Conservation (phyloP, 225 moss, liverwort and hornwort genomes). For the Pleurozium schreberi region DNA sequence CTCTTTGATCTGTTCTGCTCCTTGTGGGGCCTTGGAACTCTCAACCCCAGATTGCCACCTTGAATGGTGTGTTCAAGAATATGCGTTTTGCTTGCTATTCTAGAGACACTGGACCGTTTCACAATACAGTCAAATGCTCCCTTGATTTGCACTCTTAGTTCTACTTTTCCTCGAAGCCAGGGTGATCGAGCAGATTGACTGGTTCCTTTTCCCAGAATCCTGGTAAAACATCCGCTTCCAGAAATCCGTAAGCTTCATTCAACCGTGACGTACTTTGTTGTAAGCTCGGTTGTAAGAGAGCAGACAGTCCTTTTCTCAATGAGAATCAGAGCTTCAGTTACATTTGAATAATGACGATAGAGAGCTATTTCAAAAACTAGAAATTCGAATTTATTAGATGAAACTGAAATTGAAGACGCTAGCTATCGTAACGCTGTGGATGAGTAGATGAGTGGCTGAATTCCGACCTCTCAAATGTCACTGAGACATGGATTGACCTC, state of each 20-base stretch:
- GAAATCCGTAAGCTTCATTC: too few relatives aligned
- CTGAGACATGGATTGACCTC: not conserved
- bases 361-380: not conserved
- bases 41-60: not conserved
- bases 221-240: not conserved
- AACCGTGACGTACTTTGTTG: not conserved
- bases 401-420: not conserved
- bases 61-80: not conserved
- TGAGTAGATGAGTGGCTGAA: not conserved
- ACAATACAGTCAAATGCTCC: not conserved
- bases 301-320: not conserved
- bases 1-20: not conserved
- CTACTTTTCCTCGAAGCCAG: not conserved
- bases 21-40: not conserved
- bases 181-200: not conserved
- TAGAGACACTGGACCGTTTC: not conserved
- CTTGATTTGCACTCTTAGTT: not conserved
- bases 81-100: not conserved
- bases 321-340: not conserved
- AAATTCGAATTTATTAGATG: not conserved
- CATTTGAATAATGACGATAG: not conserved
- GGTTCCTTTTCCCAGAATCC: not conserved
- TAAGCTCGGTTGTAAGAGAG: too few relatives aligned
- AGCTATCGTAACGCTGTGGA: not conserved
- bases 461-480: not conserved